Evolutionary conservation across 2,329 filamentous ascomycete species (phyloP).

Genomic region (Colletotrichum sp.): DNA sequence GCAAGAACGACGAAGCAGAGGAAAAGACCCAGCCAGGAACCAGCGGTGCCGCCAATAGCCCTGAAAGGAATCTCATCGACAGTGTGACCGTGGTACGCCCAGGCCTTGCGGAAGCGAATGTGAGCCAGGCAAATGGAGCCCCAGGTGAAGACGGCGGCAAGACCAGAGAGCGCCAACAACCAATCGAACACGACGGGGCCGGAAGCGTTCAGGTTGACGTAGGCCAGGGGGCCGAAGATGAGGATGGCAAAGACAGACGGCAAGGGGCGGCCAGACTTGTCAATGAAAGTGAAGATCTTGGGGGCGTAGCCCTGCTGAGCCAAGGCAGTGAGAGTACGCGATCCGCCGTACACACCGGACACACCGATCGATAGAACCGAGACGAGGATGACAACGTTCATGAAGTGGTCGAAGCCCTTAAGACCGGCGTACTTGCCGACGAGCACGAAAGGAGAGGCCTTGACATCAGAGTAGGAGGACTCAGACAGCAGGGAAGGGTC

Average conservation of each 20-base stretch:
- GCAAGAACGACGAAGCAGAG: constrained; percentile 60
- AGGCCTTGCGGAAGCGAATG: constrained; percentile 69
- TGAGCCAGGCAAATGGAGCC: constrained; percentile 69
- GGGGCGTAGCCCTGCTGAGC: constrained; percentile 61
- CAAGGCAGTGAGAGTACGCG: constrained; percentile 60
- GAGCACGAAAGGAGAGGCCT: constrained; percentile 23
- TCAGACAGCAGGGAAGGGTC: constrained; percentile 50
- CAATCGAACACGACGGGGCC: constrained; percentile 64
- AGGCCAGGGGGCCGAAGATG: constrained; percentile 51
- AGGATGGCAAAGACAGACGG: constrained; percentile 48
- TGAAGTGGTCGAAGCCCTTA: constrained; percentile 51
- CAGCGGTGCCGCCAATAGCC: constrained; percentile 63
- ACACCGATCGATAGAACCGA: constrained; percentile 61
- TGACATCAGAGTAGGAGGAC: constrained; percentile 42
- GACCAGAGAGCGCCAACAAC: constrained; percentile 67
- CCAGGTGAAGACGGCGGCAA: constrained; percentile 70
- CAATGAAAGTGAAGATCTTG: constrained; percentile 57
- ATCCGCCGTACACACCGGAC: constrained; percentile 59
- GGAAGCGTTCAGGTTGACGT: constrained; percentile 46
- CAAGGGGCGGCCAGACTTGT: constrained; percentile 57
- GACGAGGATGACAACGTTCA: constrained; percentile 60
- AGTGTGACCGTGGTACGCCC: constrained; percentile 61
- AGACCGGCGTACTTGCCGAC: constrained; percentile 49
- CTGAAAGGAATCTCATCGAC: constrained; percentile 70
- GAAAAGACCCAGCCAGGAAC: constrained; percentile 65